These are phyloP conservation scores for Chalara sp. DNA, from an alignment of 2,329 filamentous ascomycete species.

Conservation along the genomic window DNA sequence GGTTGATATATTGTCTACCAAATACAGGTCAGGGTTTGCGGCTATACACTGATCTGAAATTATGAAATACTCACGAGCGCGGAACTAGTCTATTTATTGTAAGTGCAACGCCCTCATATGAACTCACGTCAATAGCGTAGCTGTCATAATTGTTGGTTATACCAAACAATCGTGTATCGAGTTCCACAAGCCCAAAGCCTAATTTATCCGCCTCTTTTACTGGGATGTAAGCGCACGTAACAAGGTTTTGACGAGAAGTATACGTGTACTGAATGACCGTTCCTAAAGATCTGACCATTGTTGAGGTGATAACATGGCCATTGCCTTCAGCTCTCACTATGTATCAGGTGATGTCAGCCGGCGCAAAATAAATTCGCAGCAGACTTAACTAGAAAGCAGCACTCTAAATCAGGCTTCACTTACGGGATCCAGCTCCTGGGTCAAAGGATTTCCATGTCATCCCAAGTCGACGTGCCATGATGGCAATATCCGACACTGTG, in stretches of 20 bases:
- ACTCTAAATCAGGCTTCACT: too few relatives aligned
- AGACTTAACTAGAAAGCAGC: too few relatives aligned
- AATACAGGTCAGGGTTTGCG: too few relatives aligned
- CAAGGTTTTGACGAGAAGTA: slow-evolving; percentile 2
- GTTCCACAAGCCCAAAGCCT: slow-evolving; percentile 10
- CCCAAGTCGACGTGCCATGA: slow-evolving; percentile 22
- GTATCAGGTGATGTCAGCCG: too few relatives aligned
- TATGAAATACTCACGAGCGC: too few relatives aligned
- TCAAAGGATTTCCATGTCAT: slow-evolving; percentile 22
- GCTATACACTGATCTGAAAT: too few relatives aligned
- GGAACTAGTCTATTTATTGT: neutral
- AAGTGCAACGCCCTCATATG: slow-evolving; percentile 4
- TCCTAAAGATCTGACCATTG: slow-evolving; percentile 16
- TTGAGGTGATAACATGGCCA: slow-evolving; percentile 20
- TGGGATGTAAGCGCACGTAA: slow-evolving; percentile 7
- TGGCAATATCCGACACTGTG: slow-evolving; percentile 17
- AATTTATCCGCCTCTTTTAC: slow-evolving; percentile 10
- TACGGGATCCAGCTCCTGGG: slow-evolving; percentile 11
- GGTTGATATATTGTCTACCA: too few relatives aligned
- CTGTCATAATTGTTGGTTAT: neutral
- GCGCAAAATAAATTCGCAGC: too few relatives aligned
- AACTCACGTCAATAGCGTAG: slow-evolving; percentile 5
- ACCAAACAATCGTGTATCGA: slow-evolving; percentile 7
- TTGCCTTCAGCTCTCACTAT: slow-evolving; percentile 21
- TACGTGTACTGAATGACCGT: slow-evolving; percentile 15